Evolutionary conservation across 139 green algal genomes (phyloP).

Genomic region (Coelastrella sp.): DNA sequence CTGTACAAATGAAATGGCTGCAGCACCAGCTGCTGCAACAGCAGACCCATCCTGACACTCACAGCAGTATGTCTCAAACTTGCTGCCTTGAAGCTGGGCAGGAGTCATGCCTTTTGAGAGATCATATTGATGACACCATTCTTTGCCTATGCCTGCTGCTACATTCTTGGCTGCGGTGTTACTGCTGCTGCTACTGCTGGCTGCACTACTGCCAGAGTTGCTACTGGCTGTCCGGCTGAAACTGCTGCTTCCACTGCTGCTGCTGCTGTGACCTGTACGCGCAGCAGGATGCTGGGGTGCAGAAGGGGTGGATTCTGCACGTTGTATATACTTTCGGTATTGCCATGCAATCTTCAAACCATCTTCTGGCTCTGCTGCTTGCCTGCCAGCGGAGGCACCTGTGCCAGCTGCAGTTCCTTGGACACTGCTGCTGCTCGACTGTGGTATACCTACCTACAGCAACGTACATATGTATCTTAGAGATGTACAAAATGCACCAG

Average conservation of each 20-base stretch:
- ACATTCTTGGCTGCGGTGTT: slow-evolving; percentile 34
- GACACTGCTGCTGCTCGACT: slow-evolving; percentile 6
- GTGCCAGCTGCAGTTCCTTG: not conserved
- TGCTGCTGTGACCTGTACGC: not conserved
- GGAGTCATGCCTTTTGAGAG: slow-evolving; percentile 52
- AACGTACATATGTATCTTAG: not conserved
- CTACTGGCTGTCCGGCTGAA: not conserved
- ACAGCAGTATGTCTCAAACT: slow-evolving; percentile 13
- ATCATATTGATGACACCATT: slow-evolving; percentile 85
- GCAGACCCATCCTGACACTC: slow-evolving; percentile 27
- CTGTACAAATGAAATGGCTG: not conserved
- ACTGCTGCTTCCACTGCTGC: slow-evolving; percentile 8
- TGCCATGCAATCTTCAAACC: slow-evolving; percentile 88
- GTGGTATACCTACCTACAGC: not conserved
- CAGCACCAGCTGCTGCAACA: slow-evolving; percentile 1
- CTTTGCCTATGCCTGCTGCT: slow-evolving; percentile 54
- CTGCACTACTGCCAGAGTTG: not conserved
- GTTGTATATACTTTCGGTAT: slow-evolving; percentile 86
- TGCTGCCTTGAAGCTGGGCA: slow-evolving; percentile 44
- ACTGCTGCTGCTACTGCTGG: slow-evolving; percentile 27
- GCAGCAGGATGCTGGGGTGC: not conserved
- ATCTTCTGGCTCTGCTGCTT: slow-evolving; percentile 43
- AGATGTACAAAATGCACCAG: not conserved
- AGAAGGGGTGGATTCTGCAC: slow-evolving; percentile 21
- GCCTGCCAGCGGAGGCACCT: slow-evolving; percentile 3